A percentile compares a stretch with the other conserved stretches of the same genome.
phyloP scores from a whole-genome alignment of 1,139 yeast genomes.

The Kurtzmaniella quercitrusa region DNA sequence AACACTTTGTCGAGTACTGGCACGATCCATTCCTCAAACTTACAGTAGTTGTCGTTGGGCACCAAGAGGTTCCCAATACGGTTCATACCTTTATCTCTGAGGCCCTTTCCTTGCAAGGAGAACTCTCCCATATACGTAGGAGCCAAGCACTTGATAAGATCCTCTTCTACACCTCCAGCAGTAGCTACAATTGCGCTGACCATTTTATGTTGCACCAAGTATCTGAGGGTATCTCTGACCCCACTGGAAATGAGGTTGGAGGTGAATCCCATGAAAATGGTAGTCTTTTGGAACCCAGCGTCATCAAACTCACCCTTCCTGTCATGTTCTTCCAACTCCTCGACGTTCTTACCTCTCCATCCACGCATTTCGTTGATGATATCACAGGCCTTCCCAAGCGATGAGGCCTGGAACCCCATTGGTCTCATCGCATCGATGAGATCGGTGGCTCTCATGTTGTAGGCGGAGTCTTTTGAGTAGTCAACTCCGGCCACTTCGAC shows the following conservation, averaged over 20 bases:
- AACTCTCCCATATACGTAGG: constrained; percentile 95
- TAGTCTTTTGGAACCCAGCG: constrained; percentile 76
- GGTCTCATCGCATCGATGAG: constrained; percentile 76
- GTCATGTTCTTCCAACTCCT: constrained; percentile 64
- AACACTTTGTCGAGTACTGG: constrained; percentile 85
- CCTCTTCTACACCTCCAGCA: constrained; percentile 98
- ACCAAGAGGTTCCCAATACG: constrained; percentile 95
- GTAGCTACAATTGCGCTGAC: constrained; percentile 92
- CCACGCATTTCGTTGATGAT: constrained; percentile 85
- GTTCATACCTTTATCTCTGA: constrained; percentile 94
- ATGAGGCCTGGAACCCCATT: constrained; percentile 98
- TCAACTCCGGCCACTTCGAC: constrained; percentile 83
- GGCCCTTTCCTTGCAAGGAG: constrained; percentile 67
- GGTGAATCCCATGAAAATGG: constrained; percentile 93
- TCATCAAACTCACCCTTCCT: constrained; percentile 75
- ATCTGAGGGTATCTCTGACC: constrained; percentile 83
- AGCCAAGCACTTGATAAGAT: constrained; percentile 89
- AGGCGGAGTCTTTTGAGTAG: constrained; percentile 67
- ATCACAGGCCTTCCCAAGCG: constrained; percentile 83
- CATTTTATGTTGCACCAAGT: constrained; percentile 86
- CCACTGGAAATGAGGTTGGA: constrained; percentile 97
- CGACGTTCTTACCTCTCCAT: constrained; percentile 81
- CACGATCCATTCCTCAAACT: constrained; percentile 97
- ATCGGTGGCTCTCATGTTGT: constrained; percentile 72
- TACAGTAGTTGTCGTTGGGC: constrained; percentile 96